phyloP scores from a whole-genome alignment of 208 protist species.

The Angomonas deanei region DNA sequence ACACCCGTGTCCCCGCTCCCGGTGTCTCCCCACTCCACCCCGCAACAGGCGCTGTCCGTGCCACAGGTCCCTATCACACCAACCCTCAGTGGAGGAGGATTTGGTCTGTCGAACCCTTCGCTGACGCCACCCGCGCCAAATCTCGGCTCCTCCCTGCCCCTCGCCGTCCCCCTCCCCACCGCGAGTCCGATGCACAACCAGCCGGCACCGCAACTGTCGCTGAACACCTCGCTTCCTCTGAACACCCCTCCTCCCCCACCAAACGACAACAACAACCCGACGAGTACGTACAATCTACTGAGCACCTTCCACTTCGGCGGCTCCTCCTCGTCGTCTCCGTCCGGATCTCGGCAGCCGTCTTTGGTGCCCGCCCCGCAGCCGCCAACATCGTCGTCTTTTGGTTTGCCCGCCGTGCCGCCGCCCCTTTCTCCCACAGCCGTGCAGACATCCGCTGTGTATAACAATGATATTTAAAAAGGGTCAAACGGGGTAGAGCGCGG shows the following conservation, averaged over 20 bases:
- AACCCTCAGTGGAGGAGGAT: neutral
- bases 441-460: neutral
- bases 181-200: conserved; percentile 5
- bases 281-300: neutral
- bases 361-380: neutral
- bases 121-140: neutral
- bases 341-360: neutral
- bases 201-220: conserved; percentile 6
- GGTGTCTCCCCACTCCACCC: neutral
- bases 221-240: neutral
- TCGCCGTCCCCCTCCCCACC: neutral
- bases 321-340: neutral
- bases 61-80: neutral
- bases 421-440: neutral
- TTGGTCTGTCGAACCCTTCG: neutral
- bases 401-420: neutral
- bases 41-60: neutral
- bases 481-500: neutral
- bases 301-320: neutral
- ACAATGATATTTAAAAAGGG: neutral
- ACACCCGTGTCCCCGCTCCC: neutral
- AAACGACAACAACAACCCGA: neutral
- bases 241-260: neutral
- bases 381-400: neutral
- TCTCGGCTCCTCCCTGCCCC: neutral